A percentile compares a stretch with the other conserved stretches of the same genome.
phyloP scores from a whole-genome alignment of 2,329 filamentous ascomycete species.

The Phialophora verrucosa region DNA sequence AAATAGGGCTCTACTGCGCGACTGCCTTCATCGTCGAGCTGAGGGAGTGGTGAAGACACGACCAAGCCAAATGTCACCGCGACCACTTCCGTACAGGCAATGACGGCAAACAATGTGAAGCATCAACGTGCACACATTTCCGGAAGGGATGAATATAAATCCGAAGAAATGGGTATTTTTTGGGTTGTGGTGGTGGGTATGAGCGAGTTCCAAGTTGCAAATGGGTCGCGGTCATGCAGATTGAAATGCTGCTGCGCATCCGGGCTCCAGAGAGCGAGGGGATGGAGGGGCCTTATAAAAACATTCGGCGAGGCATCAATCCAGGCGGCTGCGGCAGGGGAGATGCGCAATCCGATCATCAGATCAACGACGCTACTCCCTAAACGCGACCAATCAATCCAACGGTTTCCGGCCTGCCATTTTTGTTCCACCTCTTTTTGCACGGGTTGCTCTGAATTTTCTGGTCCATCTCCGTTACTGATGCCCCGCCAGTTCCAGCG shows the following conservation, averaged over 20 bases:
- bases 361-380: conserved; percentile 10
- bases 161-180: not conserved
- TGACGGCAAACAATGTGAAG: not conserved
- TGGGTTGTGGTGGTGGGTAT: not conserved
- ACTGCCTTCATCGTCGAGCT: conserved; percentile 1
- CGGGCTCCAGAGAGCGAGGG: conserved; percentile 6
- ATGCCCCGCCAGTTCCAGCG: not conserved
- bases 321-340: conserved; percentile 9
- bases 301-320: conserved; percentile 1
- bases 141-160: conserved; percentile 9
- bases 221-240: not conserved
- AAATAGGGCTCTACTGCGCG: not conserved
- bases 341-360: conserved; percentile 15
- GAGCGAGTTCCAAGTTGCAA: conserved; percentile 8
- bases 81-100: not conserved
- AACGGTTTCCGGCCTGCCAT: not conserved
- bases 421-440: conserved; percentile 1
- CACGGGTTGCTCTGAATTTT: conserved; percentile 2
- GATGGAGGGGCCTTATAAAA: conserved; percentile 17
- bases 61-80: not conserved
- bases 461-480: not conserved
- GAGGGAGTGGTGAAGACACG: not conserved
- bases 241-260: not conserved
- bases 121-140: not conserved
- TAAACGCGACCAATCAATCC: conserved; percentile 8